Evolutionary conservation across 2,329 filamentous ascomycete species (phyloP).

Genomic region (Talaromyces sp.): DNA sequence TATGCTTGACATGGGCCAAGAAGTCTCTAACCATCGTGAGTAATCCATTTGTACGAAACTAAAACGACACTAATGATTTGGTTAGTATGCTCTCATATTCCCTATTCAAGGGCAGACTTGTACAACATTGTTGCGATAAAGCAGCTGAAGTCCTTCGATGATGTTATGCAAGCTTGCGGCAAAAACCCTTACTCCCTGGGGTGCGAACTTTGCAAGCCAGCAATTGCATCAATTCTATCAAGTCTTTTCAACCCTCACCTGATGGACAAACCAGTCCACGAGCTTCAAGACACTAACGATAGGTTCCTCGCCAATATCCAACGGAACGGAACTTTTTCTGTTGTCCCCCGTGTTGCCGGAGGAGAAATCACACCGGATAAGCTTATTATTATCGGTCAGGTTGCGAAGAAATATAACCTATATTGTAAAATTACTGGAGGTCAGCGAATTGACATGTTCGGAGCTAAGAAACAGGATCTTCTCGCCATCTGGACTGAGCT

Average conservation of each 20-base stretch:
- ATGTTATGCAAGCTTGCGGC: constrained; percentile 74
- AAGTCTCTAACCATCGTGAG: constrained; percentile 69
- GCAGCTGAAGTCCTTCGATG: constrained; percentile 62
- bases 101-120: constrained; percentile 77
- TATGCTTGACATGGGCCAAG: constrained; percentile 78
- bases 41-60: not conserved
- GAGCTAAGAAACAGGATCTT: constrained; percentile 80
- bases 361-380: constrained; percentile 87
- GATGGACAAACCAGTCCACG: constrained; percentile 64
- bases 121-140: constrained; percentile 86
- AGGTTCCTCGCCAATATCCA: constrained; percentile 85
- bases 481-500: constrained; percentile 75
- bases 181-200: constrained; percentile 67
- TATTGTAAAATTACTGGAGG: constrained; percentile 93
- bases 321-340: constrained; percentile 83
- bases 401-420: constrained; percentile 75
- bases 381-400: constrained; percentile 74
- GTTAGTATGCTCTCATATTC: constrained; percentile 71
- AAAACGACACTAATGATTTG: constrained; percentile 8
- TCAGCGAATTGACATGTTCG: constrained; percentile 90
- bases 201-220: constrained; percentile 82
- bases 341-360: constrained; percentile 74
- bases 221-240: constrained; percentile 72
- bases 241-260: constrained; percentile 80
- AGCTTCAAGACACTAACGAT: constrained; percentile 87